Evolutionary conservation across 139 green algal species (phyloP).

Genomic region (Auxenochlorella pyrenoidosa): DNA sequence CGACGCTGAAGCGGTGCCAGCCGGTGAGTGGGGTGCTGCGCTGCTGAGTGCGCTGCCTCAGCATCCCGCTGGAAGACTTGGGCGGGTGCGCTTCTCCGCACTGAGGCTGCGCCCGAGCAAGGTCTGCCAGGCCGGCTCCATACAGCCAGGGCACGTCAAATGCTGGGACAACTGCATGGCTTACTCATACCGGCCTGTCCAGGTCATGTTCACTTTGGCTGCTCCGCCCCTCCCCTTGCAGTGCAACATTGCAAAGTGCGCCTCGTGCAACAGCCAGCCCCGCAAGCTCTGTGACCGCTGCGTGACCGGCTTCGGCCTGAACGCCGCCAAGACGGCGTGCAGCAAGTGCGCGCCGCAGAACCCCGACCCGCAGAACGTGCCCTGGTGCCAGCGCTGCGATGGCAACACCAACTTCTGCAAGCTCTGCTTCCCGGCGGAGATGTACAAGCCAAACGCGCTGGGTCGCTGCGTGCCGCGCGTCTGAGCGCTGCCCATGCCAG

Average conservation of each 20-base stretch:
- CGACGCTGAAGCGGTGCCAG: not conserved
- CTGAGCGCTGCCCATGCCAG: not conserved
- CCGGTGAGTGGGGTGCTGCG: not conserved
- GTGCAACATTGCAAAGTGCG: not conserved
- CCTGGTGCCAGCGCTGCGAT: constrained; percentile 8
- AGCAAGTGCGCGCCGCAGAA: not conserved
- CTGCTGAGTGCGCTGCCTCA: not conserved
- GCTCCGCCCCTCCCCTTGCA: not conserved
- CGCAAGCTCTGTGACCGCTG: not conserved
- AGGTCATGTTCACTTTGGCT: not conserved
- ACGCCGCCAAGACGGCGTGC: not conserved
- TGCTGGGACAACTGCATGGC: no score
- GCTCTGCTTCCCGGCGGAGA: not conserved
- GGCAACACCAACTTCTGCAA: not conserved
- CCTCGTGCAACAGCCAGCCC: not conserved
- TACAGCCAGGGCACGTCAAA: not conserved
- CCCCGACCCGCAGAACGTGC: not conserved
- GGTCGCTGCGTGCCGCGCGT: not conserved
- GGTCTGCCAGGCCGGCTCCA: not conserved
- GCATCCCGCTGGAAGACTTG: no score
- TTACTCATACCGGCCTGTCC: no score
- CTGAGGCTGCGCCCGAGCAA: no score
- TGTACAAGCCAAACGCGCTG: not conserved
- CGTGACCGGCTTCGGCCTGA: not conserved
- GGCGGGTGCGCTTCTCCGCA: no score